Evolutionary conservation across 805 yeast species (phyloP).

Genomic region (Brettanomyces custersianus): DNA sequence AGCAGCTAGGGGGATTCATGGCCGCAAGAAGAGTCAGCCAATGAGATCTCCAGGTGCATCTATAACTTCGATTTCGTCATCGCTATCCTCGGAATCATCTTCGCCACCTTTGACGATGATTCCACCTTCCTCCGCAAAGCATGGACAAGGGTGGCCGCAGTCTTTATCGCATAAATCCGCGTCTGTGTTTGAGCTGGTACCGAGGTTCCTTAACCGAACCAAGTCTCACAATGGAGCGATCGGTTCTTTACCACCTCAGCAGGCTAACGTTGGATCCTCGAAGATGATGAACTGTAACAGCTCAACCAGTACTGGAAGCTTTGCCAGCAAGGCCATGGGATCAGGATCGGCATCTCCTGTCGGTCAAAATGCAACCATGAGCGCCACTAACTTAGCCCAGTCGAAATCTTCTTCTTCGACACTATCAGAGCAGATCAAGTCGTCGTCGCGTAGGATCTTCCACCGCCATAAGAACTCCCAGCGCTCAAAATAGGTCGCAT

Average conservation of each 20-base stretch:
- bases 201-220: neutral
- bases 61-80: neutral
- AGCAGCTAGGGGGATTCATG: neutral
- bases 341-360: too few relatives aligned
- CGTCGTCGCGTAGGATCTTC: neutral
- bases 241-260: neutral
- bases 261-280: too few relatives aligned
- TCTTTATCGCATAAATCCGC: neutral
- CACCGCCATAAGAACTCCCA: neutral
- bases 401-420: neutral
- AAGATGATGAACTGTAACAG: too few relatives aligned
- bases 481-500: too few relatives aligned
- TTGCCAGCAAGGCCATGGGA: too few relatives aligned
- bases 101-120: neutral
- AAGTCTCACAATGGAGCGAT: neutral
- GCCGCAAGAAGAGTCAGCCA: neutral
- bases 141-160: conserved; percentile 1
- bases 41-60: neutral
- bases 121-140: too few relatives aligned
- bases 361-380: too few relatives aligned
- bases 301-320: neutral
- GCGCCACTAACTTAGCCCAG: too few relatives aligned
- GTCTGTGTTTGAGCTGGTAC: conserved; percentile 1
- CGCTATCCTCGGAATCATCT: neutral
- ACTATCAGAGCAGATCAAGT: neutral